Evolutionary conservation across 345 rosid genomes (phyloP), one percentile per base, ranked within the genome.

Genomic region (Dipteronia sinensis): DNA sequence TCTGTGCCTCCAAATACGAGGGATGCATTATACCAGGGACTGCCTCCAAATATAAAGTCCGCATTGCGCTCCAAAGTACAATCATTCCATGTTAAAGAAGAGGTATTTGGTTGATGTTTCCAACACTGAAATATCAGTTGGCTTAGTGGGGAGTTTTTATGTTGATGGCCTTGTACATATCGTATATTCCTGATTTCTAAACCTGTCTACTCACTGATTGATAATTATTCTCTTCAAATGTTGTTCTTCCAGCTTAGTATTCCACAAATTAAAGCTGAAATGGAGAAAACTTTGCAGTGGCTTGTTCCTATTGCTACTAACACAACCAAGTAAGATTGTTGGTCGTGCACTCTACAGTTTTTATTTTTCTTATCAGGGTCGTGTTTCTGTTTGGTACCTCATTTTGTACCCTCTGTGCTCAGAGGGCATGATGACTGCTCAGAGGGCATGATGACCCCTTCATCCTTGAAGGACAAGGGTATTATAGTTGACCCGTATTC

Each of bases 281-380:
- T 96, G 95, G 98, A 94, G 88, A 89, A 91, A 83, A 94, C 97
- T 8, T 83, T 94, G 84, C 98, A 89, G 79, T 96, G 99, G 98
- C 97, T 96, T 70, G 98, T 92, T 80, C 99, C 95, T 51, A 85
- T 96, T 83, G 97, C 99, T 58, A 80, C 91, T 63, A 92, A 94
- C 84, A 96, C 99, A 23, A 94, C 98, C 83, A 96, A 93, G 98
- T 96, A 92, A 81, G 56, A 38, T 76, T 66, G 8, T 10, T 11
- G 23, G 53, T 25, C 61, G 46, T 15, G 17, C 62, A 6, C 38
- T 38, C 6, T 11, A 1, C 17, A 8, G 38, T 6, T 23, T 13
- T 51, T 11, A 15, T 20, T 34, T 23, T n/a, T 34, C 59, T 65
- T 22, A 16, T 66, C 46, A n/a, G 12, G 55, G 65, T 23, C 51